These are phyloP conservation scores for Cordyceps cicadae DNA, from an alignment of 2,329 filamentous ascomycete species.

Conservation along the genomic window DNA sequence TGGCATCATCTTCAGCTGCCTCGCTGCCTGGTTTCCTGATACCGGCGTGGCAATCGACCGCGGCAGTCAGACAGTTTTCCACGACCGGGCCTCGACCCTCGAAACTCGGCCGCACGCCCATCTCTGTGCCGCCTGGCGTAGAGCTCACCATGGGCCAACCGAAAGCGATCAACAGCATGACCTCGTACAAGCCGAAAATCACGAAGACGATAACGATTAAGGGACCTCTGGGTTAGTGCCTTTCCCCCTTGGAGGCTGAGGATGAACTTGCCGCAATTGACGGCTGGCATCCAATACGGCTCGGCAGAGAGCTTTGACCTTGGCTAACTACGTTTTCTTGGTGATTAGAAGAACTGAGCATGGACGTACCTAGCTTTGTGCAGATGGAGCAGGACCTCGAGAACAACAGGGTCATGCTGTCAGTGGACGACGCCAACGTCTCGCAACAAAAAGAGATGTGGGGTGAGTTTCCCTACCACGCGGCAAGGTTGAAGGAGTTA, in stretches of 20 bases:
- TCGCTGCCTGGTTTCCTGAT: conserved; percentile 65
- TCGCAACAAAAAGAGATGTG: conserved; percentile 89
- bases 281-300: neutral
- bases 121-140: conserved; percentile 78
- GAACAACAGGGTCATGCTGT: conserved; percentile 56
- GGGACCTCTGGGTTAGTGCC: conserved; percentile 66
- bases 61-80: conserved; percentile 48
- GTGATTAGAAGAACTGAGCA: conserved; percentile 58
- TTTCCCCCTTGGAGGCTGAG: neutral
- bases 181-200: conserved; percentile 52
- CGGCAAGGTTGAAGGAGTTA: neutral
- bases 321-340: conserved; percentile 14
- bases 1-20: conserved; percentile 35
- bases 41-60: conserved; percentile 53
- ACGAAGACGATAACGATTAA: conserved; percentile 65
- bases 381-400: conserved; percentile 59
- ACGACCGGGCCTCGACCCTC: conserved; percentile 59
- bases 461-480: conserved; percentile 49
- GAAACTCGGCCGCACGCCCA: conserved; percentile 75
- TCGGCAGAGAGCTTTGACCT: neutral
- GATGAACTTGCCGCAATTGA: neutral
- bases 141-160: conserved; percentile 63
- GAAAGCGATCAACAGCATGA: conserved; percentile 42
- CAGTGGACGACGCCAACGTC: conserved; percentile 57
- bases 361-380: conserved; percentile 74